Base-by-base conservation (phyloP, 768 basidiomycete species). In the Pleurotus tuoliensis region DNA sequence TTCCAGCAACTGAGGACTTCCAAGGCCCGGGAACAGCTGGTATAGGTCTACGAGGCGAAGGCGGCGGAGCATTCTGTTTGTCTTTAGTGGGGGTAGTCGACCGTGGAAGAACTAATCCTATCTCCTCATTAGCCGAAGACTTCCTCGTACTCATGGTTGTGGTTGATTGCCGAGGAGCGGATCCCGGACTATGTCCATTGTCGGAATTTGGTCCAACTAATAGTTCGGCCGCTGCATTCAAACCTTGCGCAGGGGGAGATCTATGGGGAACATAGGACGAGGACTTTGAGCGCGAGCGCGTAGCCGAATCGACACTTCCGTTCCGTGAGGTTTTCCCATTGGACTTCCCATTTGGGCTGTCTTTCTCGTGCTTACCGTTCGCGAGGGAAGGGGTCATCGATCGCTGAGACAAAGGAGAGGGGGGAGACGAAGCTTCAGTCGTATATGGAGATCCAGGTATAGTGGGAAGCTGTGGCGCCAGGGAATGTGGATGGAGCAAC, bases 181-280 rank as follows among this genome's bases (percentile, higher is more conserved):
- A 34, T 34, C 30, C 30, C 8, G 30, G 68, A 44, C 58, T 60
- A 53, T 73, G 71, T 3, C 69, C 71, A 58, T 66, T 74, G 39
- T 80, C 77, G 16, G 78, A 79, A 37, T 70, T 72, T 1, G 79
- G 71, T 24, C 65, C 72, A 3, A 76, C 73, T 43, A 91, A 70
- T 70, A 84, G 80, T 68, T 91, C 86, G 34, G 87, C 71, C 13
- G 87, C 88, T 56, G 88, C 88, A 61, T 79, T 82, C 46, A 92
- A 74, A 59, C 87, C 89, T 70, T 90, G 88, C 0, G 86, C 85
- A 53, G 74, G 78, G 45, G 81, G 80, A 15, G 83, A 71, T 53
- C 77, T 77, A 67, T 80, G 74, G 13, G 83, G 73, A 27, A 83
- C 69, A 63, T 81, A 79, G 12, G 83, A 76, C 15, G 82, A 79